Evolutionary conservation across 2,329 filamentous ascomycete genomes (phyloP).

Genomic region (Didymosphaeria variabile): DNA sequence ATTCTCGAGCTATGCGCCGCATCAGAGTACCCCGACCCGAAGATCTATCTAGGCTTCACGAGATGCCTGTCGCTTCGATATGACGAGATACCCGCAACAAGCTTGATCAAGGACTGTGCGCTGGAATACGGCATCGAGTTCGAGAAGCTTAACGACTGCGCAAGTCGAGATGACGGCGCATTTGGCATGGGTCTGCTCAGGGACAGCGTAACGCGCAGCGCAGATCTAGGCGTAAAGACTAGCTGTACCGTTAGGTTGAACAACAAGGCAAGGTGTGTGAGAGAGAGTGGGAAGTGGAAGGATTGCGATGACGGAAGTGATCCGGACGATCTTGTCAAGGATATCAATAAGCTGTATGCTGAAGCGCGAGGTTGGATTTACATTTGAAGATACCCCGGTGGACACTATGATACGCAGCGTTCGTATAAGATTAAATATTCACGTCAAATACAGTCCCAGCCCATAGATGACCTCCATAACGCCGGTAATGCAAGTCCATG

Average conservation of each 20-base stretch:
- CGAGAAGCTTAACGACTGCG: constrained; percentile 80
- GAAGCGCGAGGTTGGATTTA: constrained; percentile 41
- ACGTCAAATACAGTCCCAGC: neutral
- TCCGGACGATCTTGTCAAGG: constrained; percentile 77
- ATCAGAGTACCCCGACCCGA: constrained; percentile 81
- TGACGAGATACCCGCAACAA: constrained; percentile 75
- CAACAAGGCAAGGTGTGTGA: constrained; percentile 82
- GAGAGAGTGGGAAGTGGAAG: constrained; percentile 80
- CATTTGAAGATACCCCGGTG: constrained; percentile 13
- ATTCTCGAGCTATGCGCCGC: constrained; percentile 93
- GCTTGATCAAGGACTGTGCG: constrained; percentile 86
- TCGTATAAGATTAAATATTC: neutral
- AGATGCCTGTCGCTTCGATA: constrained; percentile 88
- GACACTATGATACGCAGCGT: constrained; percentile 19
- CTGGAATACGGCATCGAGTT: constrained; percentile 91
- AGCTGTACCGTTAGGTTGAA: constrained; percentile 70
- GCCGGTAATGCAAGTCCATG: constrained; percentile 33
- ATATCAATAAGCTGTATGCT: constrained; percentile 75
- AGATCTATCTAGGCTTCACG: constrained; percentile 89
- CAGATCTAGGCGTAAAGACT: constrained; percentile 55
- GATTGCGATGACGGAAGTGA: constrained; percentile 75
- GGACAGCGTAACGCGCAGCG: constrained; percentile 71
- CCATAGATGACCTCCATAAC: constrained; percentile 16
- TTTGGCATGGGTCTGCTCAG: constrained; percentile 74
- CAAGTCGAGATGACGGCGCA: constrained; percentile 77